Percentiles rank a stretch among this genome's conserved stretches.
Conservation (phyloP, 2,329 filamentous ascomycete genomes). For the Fonsecaea erecta region DNA sequence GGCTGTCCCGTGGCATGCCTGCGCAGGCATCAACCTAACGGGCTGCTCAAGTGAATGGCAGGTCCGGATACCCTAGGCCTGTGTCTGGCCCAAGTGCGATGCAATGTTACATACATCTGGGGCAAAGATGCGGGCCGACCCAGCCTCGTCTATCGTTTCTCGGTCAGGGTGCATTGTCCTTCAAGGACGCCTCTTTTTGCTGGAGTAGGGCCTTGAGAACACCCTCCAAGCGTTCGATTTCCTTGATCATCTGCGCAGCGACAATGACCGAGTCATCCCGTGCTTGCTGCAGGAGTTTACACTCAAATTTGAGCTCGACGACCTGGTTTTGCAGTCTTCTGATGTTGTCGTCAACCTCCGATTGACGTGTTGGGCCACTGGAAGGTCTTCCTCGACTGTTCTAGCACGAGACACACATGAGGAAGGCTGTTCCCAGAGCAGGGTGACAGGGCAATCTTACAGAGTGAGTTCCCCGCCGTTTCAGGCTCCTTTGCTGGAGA, state of each 20-base stretch:
- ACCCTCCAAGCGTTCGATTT: conserved; percentile 12
- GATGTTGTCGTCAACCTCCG: conserved; percentile 11
- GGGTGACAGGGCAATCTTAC: conserved; percentile 4
- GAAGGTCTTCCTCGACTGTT: neutral
- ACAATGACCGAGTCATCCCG: conserved; percentile 8
- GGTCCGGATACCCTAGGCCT: neutral
- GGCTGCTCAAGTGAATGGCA: neutral
- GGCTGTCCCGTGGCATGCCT: neutral
- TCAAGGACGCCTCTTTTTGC: conserved; percentile 7
- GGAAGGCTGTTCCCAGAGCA: neutral
- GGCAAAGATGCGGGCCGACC: neutral
- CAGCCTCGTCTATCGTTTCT: neutral
- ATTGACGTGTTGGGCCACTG: neutral
- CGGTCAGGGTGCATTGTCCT: conserved; percentile 2
- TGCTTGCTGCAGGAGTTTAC: conserved; percentile 14
- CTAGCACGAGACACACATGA: conserved; percentile 7
- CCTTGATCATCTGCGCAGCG: conserved; percentile 9
- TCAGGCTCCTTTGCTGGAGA: conserved; percentile 11
- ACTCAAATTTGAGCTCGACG: conserved; percentile 7
- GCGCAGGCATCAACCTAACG: neutral
- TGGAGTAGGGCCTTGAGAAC: conserved; percentile 3
- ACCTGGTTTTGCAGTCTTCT: conserved; percentile 12
- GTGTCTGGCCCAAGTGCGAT: neutral
- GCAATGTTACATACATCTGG: neutral
- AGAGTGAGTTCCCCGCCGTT: conserved; percentile 3